Conservation (phyloP, 768 basidiomycete genomes). For the Naganishia vaughanmartiniae region DNA sequence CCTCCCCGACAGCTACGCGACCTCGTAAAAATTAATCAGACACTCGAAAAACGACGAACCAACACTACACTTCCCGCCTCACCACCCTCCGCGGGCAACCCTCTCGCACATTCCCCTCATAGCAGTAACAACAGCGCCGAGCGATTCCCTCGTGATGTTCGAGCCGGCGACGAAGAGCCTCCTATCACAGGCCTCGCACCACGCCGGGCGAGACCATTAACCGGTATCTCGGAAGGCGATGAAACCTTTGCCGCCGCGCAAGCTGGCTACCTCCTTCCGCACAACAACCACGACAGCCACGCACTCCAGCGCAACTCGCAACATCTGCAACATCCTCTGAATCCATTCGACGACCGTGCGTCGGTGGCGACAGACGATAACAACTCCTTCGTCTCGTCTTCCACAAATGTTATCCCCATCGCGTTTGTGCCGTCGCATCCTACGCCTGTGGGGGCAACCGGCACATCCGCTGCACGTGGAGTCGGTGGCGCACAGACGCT, state of each 20-base stretch:
- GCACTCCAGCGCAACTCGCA: conserved; percentile 11
- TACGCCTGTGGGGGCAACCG: conserved; percentile 20
- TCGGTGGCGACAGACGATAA: conserved; percentile 39
- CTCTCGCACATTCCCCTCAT: not conserved
- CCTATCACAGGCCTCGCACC: not conserved
- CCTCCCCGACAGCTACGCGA: conserved; percentile 7
- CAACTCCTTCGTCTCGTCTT: conserved; percentile 29
- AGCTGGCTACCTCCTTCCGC: too few species aligned
- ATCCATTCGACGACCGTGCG: conserved; percentile 47
- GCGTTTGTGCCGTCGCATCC: conserved; percentile 44
- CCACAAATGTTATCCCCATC: conserved; percentile 47
- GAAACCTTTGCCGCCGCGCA: not conserved
- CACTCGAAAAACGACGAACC: conserved; percentile 24
- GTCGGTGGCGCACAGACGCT: conserved; percentile 26
- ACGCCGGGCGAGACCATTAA: conserved; percentile 10
- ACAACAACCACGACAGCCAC: not conserved
- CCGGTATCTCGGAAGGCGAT: conserved; percentile 23
- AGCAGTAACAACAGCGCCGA: conserved; percentile 13
- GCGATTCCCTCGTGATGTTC: conserved; percentile 26
- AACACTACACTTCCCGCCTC: not conserved
- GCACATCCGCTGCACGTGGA: conserved; percentile 26
- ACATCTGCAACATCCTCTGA: conserved; percentile 18
- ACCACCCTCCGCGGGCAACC: not conserved
- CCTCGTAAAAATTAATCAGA: conserved; percentile 13
- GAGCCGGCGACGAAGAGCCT: conserved; percentile 22